Evolutionary conservation across 2,329 filamentous ascomycete genomes (phyloP), one percentile per base, ranked within the genome.

Genomic region (Calonectria pseudoturangicola): DNA sequence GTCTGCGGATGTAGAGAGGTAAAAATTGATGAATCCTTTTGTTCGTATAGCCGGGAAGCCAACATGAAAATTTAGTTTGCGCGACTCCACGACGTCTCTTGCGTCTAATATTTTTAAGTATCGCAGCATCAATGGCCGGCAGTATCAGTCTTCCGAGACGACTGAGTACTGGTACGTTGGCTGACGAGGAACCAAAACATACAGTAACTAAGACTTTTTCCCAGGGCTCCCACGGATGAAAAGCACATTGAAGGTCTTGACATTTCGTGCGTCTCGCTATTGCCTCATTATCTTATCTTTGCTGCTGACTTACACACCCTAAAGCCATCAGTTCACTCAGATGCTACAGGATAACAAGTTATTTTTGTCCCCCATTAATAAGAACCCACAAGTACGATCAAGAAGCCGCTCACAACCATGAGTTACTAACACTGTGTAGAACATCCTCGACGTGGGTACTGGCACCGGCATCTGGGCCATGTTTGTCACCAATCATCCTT

Each of bases 391-490:
- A 58, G 74, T 75, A 71, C 3, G 16, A 9, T 15, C 1, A 33
- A 12, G 2, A 2, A 16, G 25, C 13, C 7, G 0, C 2, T 1
- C 18, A 18, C 2, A n/a, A 15, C 6, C 27, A n/a, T 5, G 3
- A 10, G 9, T 8, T 25, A 45, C 66, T 72, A 10, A 77, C 50
- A 4, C 2, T 18, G 2, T 4, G 3, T 48, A 76, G 74, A 74
- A 60, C 48, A 68, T 82, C 13, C 82, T 91, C 27, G 89, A 91
- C 74, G 81, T 91, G n/a, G 88, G 89, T 33, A 91, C 89, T 6
- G 90, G 90, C 13, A 89, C 89, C 2, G 90, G 90, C 3, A 88
- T 89, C 73, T 91, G 89, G 89, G 86, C 89, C 12, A 81, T 78
- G 79, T 70, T 28, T 16, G 65, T 43, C 54, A 27, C n/a, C 51